Percentiles rank a stretch among this genome's conserved stretches.
Conservation (phyloP, 176 grass and related monocot genomes). For the Phragmites australis region DNA sequence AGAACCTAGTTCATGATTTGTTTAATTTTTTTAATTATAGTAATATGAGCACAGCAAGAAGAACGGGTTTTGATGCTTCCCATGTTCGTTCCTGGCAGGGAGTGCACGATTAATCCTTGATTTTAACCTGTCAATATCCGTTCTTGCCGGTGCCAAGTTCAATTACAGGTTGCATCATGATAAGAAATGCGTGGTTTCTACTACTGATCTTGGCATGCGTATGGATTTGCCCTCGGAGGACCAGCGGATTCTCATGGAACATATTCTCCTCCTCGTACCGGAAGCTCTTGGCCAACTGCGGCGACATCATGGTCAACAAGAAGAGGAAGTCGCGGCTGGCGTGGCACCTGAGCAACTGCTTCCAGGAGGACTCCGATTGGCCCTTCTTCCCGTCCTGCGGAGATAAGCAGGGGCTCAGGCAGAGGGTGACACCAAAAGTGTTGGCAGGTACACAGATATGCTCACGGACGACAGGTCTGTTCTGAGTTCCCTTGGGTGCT, state of each 20-base stretch:
- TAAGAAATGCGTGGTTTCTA: not conserved
- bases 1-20: not conserved
- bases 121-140: not conserved
- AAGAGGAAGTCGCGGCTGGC: slow-evolving; percentile 74
- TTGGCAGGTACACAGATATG: no score
- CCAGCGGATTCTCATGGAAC: slow-evolving; percentile 39
- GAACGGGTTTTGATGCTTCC: slow-evolving; percentile 22
- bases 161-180: slow-evolving; percentile 15
- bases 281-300: slow-evolving; percentile 68
- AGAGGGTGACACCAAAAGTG: no score
- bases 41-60: not conserved
- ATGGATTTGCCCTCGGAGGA: not conserved
- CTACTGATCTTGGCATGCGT: slow-evolving; percentile 27
- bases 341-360: slow-evolving; percentile 90
- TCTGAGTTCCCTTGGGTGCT: no score
- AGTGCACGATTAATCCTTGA: slow-evolving; percentile 17
- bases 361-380: slow-evolving; percentile 76
- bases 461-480: no score
- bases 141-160: not conserved
- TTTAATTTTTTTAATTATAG: not conserved
- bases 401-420: no score
- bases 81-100: slow-evolving; percentile 33
- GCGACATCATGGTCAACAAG: slow-evolving; percentile 77
- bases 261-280: slow-evolving; percentile 52
- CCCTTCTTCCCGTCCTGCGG: slow-evolving; percentile 52